Evolutionary conservation across 2,329 filamentous ascomycete genomes (phyloP).

Genomic region (Sporothrix curviconia): DNA sequence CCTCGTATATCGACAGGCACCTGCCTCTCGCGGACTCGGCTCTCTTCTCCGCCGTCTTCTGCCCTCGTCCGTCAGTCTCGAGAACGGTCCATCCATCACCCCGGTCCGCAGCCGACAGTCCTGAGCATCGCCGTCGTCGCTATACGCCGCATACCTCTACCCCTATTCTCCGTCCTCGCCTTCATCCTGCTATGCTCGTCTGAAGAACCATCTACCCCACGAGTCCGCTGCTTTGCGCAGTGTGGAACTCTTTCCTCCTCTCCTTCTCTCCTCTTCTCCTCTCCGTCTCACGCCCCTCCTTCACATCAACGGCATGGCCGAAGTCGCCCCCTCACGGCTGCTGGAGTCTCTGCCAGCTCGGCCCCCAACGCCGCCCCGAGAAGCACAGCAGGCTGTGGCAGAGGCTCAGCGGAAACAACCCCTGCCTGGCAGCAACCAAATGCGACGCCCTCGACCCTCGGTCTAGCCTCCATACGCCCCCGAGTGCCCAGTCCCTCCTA

Average conservation of each 20-base stretch:
- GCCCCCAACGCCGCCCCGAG: slow-evolving; percentile 63
- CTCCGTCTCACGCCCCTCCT: background rate
- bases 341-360: slow-evolving; percentile 50
- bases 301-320: slow-evolving; percentile 28
- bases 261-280: background rate
- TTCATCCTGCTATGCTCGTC: slow-evolving; percentile 10
- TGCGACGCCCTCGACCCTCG: slow-evolving; percentile 35
- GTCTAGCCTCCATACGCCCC: slow-evolving; percentile 45
- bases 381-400: slow-evolving; percentile 37
- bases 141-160: background rate
- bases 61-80: too few species aligned
- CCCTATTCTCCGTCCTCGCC: background rate
- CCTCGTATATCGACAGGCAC: too few species aligned
- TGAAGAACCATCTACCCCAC: background rate
- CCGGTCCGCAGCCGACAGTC: too few species aligned
- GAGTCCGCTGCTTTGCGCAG: slow-evolving; percentile 10
- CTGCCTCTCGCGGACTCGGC: too few species aligned
- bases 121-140: too few species aligned
- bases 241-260: background rate
- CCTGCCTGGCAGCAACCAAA: slow-evolving; percentile 20
- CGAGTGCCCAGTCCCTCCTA: slow-evolving; percentile 41
- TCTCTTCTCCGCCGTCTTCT: too few species aligned
- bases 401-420: slow-evolving; percentile 31
- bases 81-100: too few species aligned
- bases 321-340: slow-evolving; percentile 31